Evolutionary conservation across 306 rosid species (phyloP), one percentile per base, ranked within the genome.

Genomic region (Ceratonia siliqua): DNA sequence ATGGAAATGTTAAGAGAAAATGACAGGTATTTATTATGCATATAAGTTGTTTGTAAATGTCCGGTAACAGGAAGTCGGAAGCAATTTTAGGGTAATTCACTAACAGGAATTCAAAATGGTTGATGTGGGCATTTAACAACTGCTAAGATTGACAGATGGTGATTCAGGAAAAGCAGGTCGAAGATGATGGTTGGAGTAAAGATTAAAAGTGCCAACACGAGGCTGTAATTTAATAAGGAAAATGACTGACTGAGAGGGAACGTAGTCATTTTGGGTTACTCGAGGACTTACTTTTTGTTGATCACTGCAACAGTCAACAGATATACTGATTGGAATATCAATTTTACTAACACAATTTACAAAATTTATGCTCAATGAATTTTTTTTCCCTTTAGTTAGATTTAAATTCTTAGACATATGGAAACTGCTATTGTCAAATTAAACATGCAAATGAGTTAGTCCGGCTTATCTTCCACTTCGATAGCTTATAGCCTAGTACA

Each of bases 271-370:
- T 55, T 61, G 12, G 30, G 39, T 18, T 48, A 22, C n/a, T 58
- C 69, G 53, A 41, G 69, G 62, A 48, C 20, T 35, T 54, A 28
- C 48, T 52, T 65, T 9, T 48, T 28, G 48, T 13, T 65, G 67
- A 53, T 55, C 39, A 55, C 22, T 43, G 24, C 59, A 48, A 15
- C 65, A 62, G 9, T 10, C 66, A 57, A 45, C 21, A 77, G 42
- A 22, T n/a, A n/a, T n/a, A n/a, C n/a, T n/a, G n/a, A n/a, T 21
- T 52, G 15, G 24, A 32, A 15, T 30, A 15, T 58, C 42, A 58
- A 6, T 15, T 6, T 55, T 32, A 14, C 17, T 32, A 32, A 17
- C 10, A 15, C 43, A 32, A 54, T 10, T 18, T 8, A 20, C 0
- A 1, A 9, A 54, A 11, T 6, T 15, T 10, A 0, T 54, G 61